A percentile compares a stretch with the other conserved stretches of the same genome.
Conservation (phyloP, 495 filamentous ascomycete species). For the Aspergillus sclerotioniger region DNA sequence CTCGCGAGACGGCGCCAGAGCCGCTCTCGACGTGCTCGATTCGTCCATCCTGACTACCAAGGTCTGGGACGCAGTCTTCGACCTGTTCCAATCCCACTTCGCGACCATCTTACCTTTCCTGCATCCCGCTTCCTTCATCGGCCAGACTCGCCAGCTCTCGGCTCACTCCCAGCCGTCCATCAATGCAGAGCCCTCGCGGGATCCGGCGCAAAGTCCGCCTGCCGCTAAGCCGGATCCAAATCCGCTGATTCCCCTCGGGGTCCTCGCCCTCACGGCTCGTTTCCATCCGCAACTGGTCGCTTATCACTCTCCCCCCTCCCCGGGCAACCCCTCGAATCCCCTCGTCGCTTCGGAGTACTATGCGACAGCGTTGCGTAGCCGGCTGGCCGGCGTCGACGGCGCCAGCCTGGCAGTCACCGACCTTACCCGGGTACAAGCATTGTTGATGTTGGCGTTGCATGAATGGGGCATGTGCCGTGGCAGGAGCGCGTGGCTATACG, state of each 20-base stretch:
- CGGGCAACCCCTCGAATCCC: conserved; percentile 53
- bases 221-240: conserved; percentile 46
- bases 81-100: conserved; percentile 80
- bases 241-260: conserved; percentile 71
- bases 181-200: conserved; percentile 15
- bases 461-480: conserved; percentile 82
- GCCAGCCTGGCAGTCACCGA: conserved; percentile 54
- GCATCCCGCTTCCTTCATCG: conserved; percentile 70
- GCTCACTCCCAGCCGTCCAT: conserved; percentile 22
- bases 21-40: conserved; percentile 40
- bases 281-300: conserved; percentile 70
- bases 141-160: conserved; percentile 51
- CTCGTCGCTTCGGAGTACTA: conserved; percentile 75
- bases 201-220: conserved; percentile 27
- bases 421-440: conserved; percentile 70
- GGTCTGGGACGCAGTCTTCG: conserved; percentile 68
- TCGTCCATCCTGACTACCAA: conserved; percentile 62
- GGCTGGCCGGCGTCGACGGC: conserved; percentile 55
- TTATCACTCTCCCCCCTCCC: conserved; percentile 55
- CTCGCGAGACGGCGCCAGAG: conserved; percentile 34
- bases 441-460: conserved; percentile 80
- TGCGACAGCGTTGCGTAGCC: conserved; percentile 65
- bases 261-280: conserved; percentile 75
- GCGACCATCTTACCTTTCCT: conserved; percentile 81
- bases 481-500: conserved; percentile 72